Conservation (phyloP, 2,329 filamentous ascomycete species). For the Stemphylium vesicarium region DNA sequence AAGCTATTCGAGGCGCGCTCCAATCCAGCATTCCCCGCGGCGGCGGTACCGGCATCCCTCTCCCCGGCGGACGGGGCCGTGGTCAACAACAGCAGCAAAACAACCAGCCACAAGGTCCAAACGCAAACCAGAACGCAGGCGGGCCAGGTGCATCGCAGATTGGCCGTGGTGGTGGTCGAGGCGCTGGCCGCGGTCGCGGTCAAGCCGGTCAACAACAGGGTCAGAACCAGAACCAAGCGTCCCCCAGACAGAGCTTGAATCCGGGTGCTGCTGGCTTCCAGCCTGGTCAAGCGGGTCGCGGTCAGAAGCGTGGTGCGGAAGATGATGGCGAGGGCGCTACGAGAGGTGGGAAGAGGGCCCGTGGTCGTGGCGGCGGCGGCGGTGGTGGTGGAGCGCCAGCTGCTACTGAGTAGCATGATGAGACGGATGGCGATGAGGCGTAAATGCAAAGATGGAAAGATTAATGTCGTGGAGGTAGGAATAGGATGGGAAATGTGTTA, state of each 20-base stretch:
- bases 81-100: conserved; percentile 18
- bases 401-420: conserved; percentile 8
- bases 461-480: not conserved
- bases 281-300: conserved; percentile 35
- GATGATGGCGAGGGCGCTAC: conserved; percentile 38
- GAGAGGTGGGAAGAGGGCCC: conserved; percentile 39
- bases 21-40: conserved; percentile 42
- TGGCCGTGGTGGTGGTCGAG: conserved; percentile 37
- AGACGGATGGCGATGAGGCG: not conserved
- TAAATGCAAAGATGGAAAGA: not conserved
- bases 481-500: not conserved
- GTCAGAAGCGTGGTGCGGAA: conserved; percentile 44
- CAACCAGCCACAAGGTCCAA: conserved; percentile 20
- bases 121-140: conserved; percentile 14
- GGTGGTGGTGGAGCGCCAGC: conserved; percentile 11
- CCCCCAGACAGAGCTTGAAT: conserved; percentile 40
- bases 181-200: conserved; percentile 29
- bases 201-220: conserved; percentile 17
- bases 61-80: conserved; percentile 37
- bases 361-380: conserved; percentile 33
- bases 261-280: conserved; percentile 44
- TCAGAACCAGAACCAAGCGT: conserved; percentile 26
- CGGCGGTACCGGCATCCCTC: conserved; percentile 40
- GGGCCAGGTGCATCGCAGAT: conserved; percentile 27
- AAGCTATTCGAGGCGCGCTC: conserved; percentile 36